Conservation (phyloP, 2,329 filamentous ascomycete genomes). For the Calycina marina region DNA sequence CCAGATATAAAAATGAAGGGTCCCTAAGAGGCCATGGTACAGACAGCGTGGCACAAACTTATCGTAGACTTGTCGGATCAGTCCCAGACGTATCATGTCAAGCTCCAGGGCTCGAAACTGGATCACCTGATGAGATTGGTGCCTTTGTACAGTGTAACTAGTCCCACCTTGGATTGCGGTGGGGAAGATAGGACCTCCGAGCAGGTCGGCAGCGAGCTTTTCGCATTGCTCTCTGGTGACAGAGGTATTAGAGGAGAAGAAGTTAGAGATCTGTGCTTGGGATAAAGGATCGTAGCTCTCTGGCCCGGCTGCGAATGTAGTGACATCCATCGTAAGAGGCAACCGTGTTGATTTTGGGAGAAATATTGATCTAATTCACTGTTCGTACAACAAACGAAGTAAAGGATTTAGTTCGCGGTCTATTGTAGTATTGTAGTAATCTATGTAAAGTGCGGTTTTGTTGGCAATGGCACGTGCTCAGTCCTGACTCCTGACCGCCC, state of each 20-base stretch:
- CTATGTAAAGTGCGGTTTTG: no score
- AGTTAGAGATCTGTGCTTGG: conserved; percentile 1
- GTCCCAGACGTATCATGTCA: neutral
- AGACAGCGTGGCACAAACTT: conserved; percentile 3
- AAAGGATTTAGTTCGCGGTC: no score
- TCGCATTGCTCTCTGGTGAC: conserved; percentile 1
- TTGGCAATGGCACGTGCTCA: no score
- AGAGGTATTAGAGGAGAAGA: neutral
- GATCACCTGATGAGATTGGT: conserved; percentile 3
- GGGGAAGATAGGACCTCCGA: conserved; percentile 1
- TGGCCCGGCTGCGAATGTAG: neutral
- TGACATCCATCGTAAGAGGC: conserved; percentile 1
- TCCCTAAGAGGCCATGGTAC: conserved; percentile 2
- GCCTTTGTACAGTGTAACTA: conserved; percentile 4
- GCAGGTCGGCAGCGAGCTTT: neutral
- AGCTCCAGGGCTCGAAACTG: conserved; percentile 2
- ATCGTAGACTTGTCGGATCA: conserved; percentile 2
- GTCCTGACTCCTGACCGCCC: no score
- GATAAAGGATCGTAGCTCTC: conserved; percentile 1
- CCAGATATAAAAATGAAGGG: conserved; percentile 2
- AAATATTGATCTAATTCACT: no score
- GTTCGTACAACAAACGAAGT: no score
- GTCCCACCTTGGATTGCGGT: conserved; percentile 4
- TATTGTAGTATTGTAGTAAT: no score
- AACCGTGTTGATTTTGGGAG: no score